Conservation (phyloP, 1,284 basidiomycete species). For the Mycena sp. region DNA sequence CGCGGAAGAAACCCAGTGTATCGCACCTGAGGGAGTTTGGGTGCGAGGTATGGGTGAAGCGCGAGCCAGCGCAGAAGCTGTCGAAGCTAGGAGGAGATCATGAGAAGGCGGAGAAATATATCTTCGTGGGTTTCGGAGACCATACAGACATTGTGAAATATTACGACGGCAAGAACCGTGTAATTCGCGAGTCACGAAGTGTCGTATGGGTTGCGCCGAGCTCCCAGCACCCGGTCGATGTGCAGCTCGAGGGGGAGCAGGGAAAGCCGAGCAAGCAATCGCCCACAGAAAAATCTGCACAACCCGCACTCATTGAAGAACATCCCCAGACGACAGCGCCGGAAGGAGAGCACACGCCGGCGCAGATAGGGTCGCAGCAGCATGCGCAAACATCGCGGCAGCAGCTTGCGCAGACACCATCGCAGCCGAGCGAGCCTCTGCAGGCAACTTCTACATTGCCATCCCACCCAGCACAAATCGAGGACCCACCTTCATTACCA, state of each 20-base stretch:
- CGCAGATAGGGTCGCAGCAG: slow-evolving; percentile 10
- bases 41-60: slow-evolving; percentile 5
- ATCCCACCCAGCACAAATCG: neutral
- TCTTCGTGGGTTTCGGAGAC: slow-evolving; percentile 14
- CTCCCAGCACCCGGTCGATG: slow-evolving; percentile 5
- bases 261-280: slow-evolving; percentile 17
- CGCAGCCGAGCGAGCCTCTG: neutral
- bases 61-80: slow-evolving; percentile 15
- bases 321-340: neutral
- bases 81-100: slow-evolving; percentile 14
- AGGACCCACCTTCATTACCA: no score
- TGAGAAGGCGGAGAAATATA: slow-evolving; percentile 18
- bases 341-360: neutral
- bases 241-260: slow-evolving; percentile 22
- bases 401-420: slow-evolving; percentile 5
- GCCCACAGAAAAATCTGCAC: slow-evolving; percentile 15
- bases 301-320: neutral
- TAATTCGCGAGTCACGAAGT: slow-evolving; percentile 15
- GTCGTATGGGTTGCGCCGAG: slow-evolving; percentile 13
- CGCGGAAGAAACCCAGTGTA: slow-evolving; percentile 32
- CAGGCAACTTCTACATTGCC: slow-evolving; percentile 1
- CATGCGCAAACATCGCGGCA: neutral
- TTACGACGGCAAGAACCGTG: slow-evolving; percentile 11
- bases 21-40: slow-evolving; percentile 35
- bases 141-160: slow-evolving; percentile 10